phyloP scores from a whole-genome alignment of 176 grass and related monocot species.

The Eragrostis curvula region DNA sequence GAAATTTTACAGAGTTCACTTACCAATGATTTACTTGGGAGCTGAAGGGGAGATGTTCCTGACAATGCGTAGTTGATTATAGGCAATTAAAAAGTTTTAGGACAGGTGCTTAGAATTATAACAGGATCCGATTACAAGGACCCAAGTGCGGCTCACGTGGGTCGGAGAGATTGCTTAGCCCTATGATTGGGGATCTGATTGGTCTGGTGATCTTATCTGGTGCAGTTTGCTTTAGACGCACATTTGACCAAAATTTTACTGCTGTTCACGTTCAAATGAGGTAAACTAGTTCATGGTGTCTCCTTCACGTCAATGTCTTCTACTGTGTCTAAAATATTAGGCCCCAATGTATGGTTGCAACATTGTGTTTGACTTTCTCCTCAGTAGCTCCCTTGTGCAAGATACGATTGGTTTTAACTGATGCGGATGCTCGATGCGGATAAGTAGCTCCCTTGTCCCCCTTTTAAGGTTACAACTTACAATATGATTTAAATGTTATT shows the following conservation, averaged over 20 bases:
- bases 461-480: too few species aligned
- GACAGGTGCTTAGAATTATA: constrained; percentile 25
- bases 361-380: not conserved
- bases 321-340: not conserved
- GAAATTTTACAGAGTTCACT: not conserved
- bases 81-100: not conserved
- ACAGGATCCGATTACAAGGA: constrained; percentile 2
- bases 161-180: not conserved
- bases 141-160: constrained; percentile 22
- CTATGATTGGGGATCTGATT: constrained; percentile 18
- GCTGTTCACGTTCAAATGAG: not conserved
- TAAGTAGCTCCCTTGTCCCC: too few species aligned
- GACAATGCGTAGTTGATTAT: constrained; percentile 1
- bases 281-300: too few species aligned
- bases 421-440: too few species aligned
- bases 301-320: too few species aligned
- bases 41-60: not conserved
- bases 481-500: too few species aligned
- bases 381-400: not conserved
- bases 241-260: constrained; percentile 3
- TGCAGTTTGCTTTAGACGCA: not conserved
- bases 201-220: not conserved
- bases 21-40: constrained; percentile 4
- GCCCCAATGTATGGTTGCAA: not conserved
- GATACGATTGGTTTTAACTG: too few species aligned